Base-by-base conservation (phyloP, 306 rosid species). In the Malus fusca region DNA sequence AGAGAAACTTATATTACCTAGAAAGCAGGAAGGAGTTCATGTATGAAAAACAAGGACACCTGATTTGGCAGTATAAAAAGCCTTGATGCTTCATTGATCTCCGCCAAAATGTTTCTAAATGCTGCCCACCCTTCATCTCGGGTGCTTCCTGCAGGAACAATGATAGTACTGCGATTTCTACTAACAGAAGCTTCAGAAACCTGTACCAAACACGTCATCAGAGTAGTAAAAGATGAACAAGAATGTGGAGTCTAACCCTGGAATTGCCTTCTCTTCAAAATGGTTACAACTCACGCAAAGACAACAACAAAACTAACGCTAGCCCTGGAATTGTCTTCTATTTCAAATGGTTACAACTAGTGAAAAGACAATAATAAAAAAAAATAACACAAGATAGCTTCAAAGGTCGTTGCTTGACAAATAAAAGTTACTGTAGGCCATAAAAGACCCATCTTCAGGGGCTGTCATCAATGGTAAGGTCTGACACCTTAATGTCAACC, bases 71-170 rank as follows among this genome's bases (percentile, higher is more conserved):
- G 82, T 66, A 96, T 84, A 88, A 89, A 90, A 84, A 92, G 96
- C 89, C 99, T 90, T 3, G 99, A 92, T 65, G 98, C 97, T 78
- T 96, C 99, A 83, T 92, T 92, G 72, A 96, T 87, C 83, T 96
- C 99, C 3, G 96, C 99, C 89, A 96, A 89, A 84, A 96, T 92
- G 84, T 92, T 92, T 80, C 99, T 84, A 79, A 96, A 96, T 44
- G 98, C 96, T 44, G 99, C 88, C 99, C 99, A 96, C 60, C 99
- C 99, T 83, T 96, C 99, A 75, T 96, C 99, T 75, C 90, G 86
- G 73, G 87, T 84, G 82, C 92, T 96, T 84, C 99, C 98, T 21
- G 99, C 98, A 52, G 99, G 99, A 83, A 96, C 97, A 75, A 96
- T 96, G 78, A 96, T 96, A 77, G 99, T 96, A 82, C 99, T 96